Base-by-base conservation (phyloP, 1,284 basidiomycete genomes). In the Sanguinoderma infundibulare region DNA sequence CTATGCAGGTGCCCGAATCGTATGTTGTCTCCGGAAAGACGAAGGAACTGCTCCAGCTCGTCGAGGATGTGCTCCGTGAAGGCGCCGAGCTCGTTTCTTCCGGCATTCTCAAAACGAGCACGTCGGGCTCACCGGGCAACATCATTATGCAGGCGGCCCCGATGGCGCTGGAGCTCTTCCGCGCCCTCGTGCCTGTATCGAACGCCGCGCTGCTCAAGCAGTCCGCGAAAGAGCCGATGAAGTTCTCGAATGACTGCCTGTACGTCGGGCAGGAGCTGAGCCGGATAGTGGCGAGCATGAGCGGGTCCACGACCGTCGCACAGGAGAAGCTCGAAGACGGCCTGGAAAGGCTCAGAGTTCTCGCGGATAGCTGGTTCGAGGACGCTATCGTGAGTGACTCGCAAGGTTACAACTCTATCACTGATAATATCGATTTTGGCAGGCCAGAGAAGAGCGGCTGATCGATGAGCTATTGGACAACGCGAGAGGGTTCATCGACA, bases 161-260 rank as follows among this genome's bases (percentile, higher is more conserved):
- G 1, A 84, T 91, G 34, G 80, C 90, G 3, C 81, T 97, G 50
- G 94, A 96, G 62, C 78, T 98, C 6, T 94, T 91, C 75, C 86
- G 91, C 42, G 93, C 91, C 0, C 77, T 96, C 34, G 90, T 92
- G 73, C 94, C 93, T n/a, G 83, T 91, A 7, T 81, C 83, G 44
- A 90, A 89, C 65, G 77, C 81, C 1, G 70, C 78, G 24, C 78
- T 82, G 28, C 75, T 94, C 39, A 70, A 76, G 15, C 76, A 82
- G 36, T 82, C 84, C 0, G 80, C 90, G 5, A 84, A 86, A 15
- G 77, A 83, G 30, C 80, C 85, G 1, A 90, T 98, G 83, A 87
- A 90, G 55, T 92, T 94, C 72, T 88, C 92, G 26, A 98, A 98
- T 74, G 94, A 98, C 67, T 95, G 90, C 68, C 73, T 83, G 28